Base-by-base conservation (phyloP, 2,329 filamentous ascomycete species). In the Sphaerostilbella broomeana region DNA sequence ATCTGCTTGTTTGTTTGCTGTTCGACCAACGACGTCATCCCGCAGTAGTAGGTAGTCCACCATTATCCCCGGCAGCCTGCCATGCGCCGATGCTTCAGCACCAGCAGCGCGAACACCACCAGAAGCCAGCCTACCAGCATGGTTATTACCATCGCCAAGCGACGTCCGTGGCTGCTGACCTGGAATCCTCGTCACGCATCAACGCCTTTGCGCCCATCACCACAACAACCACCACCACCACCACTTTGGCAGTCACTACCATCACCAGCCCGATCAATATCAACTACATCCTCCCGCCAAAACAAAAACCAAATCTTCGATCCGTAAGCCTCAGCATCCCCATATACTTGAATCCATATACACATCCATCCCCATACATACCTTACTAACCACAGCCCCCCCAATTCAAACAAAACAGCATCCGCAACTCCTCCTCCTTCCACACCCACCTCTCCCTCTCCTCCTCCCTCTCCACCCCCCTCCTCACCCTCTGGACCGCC, bases 401-500 rank as follows among this genome's bases (percentile, higher is more conserved):
- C 32, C 15, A 11, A 9, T 36, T 3, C 4, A 13, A 6, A 12
- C 16, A 37, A n/a, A n/a, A n/a, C n/a, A 79, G 76, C 25, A 68
- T 79, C 49, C 75, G 74, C 46, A 68, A 67, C 34, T 62, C 68
- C 31, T 65, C 72, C 49, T 68, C 75, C 46, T 70, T 80, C 55
- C 57, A 69, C 52, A 73, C 69, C 13, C 72, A 77, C 58, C 65
- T 75, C 41, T 63, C 71, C n/a, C 62, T 76, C 36, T 74, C 72
- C 3, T 67, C 70, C 3, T 72, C 73, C 5, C 63, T 73, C 5
- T 64, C 69, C 29, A 68, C 59, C 3, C 75, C 76, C 3, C 68
- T 79, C n/a, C 52, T 80, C 40, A 78, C 75, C 2, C 60, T 79
- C 27, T 81, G 75, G 76, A 77, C 74, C 0, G 67, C 75, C 1